Conservation (phyloP, 495 filamentous ascomycete genomes). For the Jackrogersella multiformis region DNA sequence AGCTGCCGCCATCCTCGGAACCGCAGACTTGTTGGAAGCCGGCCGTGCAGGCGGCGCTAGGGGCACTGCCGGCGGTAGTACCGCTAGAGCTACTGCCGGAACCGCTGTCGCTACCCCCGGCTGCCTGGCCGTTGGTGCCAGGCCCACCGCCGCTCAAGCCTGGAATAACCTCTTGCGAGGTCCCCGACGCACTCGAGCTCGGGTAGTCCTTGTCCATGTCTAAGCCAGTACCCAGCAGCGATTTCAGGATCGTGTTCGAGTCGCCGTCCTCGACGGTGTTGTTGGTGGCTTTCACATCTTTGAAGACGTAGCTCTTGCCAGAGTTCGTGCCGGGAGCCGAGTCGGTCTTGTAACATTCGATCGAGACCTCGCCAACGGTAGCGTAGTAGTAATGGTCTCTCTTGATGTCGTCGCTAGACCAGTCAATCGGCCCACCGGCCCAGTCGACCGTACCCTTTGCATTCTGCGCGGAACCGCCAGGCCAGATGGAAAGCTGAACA, state of each 20-base stretch:
- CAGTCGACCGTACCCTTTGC: conserved; percentile 86
- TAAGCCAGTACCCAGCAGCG: conserved; percentile 77
- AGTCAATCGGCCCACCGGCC: conserved; percentile 91
- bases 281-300: conserved; percentile 70
- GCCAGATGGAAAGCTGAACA: conserved; percentile 95
- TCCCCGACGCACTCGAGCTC: conserved; percentile 39
- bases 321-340: conserved; percentile 65
- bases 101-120: conserved; percentile 24
- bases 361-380: conserved; percentile 75
- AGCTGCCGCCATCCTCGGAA: conserved; percentile 31
- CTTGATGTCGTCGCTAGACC: conserved; percentile 84
- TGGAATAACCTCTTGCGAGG: conserved; percentile 38
- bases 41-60: conserved; percentile 35
- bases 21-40: conserved; percentile 52
- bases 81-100: conserved; percentile 24
- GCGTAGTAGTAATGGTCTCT: conserved; percentile 89
- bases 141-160: conserved; percentile 49
- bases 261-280: conserved; percentile 77
- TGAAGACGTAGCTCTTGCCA: conserved; percentile 79
- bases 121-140: conserved; percentile 44
- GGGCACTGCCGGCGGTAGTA: conserved; percentile 28
- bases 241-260: conserved; percentile 79
- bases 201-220: conserved; percentile 67
- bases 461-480: conserved; percentile 82
- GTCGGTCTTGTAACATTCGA: conserved; percentile 85